Conservation (phyloP, 129 eudicot genomes). For the Arctium lappa region DNA sequence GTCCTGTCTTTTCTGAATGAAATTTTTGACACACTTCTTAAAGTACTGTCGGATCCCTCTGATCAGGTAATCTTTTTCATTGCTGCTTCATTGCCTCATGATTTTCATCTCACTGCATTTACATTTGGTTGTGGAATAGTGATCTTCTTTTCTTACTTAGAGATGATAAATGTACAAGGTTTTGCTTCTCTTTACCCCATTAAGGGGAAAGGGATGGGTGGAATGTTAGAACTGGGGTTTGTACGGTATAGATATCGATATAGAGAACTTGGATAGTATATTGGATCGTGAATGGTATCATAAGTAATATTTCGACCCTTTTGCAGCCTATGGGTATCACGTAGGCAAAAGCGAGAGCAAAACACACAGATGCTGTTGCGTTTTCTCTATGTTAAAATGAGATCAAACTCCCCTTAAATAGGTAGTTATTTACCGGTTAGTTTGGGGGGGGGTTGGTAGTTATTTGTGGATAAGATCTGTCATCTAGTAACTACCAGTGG, state of each 20-base stretch:
- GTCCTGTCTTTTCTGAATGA: slow-evolving; percentile 76
- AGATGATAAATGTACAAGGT: neutral
- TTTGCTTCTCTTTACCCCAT: neutral
- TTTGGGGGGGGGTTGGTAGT: neutral
- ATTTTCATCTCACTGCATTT: neutral
- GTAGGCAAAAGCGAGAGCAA: neutral
- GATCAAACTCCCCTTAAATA: neutral
- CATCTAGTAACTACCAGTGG: neutral
- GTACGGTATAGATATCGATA: neutral
- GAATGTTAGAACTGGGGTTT: neutral
- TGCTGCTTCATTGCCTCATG: slow-evolving; percentile 11
- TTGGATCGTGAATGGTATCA: neutral
- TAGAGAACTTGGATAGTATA: neutral
- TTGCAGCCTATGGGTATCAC: neutral
- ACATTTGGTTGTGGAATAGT: neutral
- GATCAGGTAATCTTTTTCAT: slow-evolving; percentile 63
- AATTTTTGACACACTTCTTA: slow-evolving; percentile 80
- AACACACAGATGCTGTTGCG: neutral
- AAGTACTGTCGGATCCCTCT: slow-evolving; percentile 90
- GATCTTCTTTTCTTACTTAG: neutral
- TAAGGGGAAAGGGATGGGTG: neutral
- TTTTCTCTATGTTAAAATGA: neutral
- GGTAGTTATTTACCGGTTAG: neutral
- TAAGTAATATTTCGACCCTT: neutral
- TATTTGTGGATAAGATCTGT: neutral